Base-by-base conservation (phyloP, 148 eudicot species). In the Spergularia bocconei region DNA sequence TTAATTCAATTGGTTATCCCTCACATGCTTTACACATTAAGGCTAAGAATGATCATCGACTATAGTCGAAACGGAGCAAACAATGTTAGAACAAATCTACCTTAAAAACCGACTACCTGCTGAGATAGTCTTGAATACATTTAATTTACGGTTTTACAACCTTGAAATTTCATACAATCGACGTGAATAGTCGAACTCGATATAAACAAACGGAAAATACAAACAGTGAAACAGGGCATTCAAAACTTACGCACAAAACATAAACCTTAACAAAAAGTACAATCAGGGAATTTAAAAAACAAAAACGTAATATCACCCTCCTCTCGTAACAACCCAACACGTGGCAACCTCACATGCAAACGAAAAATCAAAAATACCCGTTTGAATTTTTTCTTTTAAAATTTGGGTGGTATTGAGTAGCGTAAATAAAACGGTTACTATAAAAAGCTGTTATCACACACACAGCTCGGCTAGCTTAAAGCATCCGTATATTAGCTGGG, bases 401-500 rank as follows among this genome's bases (percentile, higher is more conserved):
- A 52, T 12, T 23, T 5, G 6, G 1, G 52, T 11, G 23, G 5
- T 16, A 16, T 52, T 39, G 25, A 56, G 58, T 62, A 75, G 70
- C 74, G 78, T 74, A 69, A 58, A 63, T 74, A 70, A 4, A 67
- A 70, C 79, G 79, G 74, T 50, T 79, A 53, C 2, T 63, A 75
- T 70, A 70, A 44, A 55, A 12, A 60, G 69, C 61, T 44, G 67
- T 21, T 57, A 20, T 10, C 29, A 21, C 67, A 17, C 29, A 21
- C 67, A 17, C n/a, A 41, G 0, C 59, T 3, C 10, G 63, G 13
- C 63, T 71, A 41, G 62, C 81, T 79, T 50, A 51, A 79, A 62
- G 78, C 78, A 62, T 62, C 69, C 69, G 82, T 79, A 76, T 68
- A 44, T 16, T 50, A 69, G 56, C 78, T 73, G 69, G 44, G 36